These are phyloP conservation scores for Podospora australis DNA, from an alignment of 495 filamentous ascomycete species.

Conservation along the genomic window DNA sequence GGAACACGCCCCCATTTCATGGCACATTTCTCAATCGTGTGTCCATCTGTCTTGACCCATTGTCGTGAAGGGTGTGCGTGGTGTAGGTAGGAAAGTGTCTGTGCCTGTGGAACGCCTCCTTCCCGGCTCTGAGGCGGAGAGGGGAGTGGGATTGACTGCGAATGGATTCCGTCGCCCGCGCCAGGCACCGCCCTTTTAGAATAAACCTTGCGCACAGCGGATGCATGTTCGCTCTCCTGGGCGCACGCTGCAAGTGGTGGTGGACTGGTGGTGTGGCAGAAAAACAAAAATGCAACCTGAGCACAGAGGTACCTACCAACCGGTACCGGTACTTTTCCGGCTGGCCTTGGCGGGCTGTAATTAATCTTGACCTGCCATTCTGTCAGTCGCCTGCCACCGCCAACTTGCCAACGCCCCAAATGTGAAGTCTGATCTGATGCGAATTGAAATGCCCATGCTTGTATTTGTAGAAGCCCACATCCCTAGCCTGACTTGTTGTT, in stretches of 20 bases:
- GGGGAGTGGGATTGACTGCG: neutral
- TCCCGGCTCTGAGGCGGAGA: neutral
- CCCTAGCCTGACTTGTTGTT: too few relatives aligned
- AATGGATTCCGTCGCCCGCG: conserved; percentile 3
- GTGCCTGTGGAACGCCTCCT: conserved; percentile 7
- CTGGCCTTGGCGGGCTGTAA: too few relatives aligned
- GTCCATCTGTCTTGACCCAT: too few relatives aligned
- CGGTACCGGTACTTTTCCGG: neutral
- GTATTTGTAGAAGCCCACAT: too few relatives aligned
- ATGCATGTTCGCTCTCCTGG: neutral
- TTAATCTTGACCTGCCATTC: too few relatives aligned
- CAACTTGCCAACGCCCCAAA: too few relatives aligned
- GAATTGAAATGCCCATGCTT: too few relatives aligned
- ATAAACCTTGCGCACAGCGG: conserved; percentile 1
- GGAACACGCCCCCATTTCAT: conserved; percentile 1
- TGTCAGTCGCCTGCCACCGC: too few relatives aligned
- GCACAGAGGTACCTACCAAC: neutral
- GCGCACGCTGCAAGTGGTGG: neutral
- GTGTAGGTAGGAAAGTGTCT: neutral
- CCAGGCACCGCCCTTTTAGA: conserved; percentile 12
- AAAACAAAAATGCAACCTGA: too few relatives aligned
- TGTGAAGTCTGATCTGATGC: too few relatives aligned
- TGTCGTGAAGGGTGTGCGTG: too few relatives aligned
- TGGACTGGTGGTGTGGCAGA: neutral
- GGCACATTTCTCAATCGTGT: neutral